Conservation (phyloP, 352 stramenopile genomes). For the Pythium oligandrum region DNA sequence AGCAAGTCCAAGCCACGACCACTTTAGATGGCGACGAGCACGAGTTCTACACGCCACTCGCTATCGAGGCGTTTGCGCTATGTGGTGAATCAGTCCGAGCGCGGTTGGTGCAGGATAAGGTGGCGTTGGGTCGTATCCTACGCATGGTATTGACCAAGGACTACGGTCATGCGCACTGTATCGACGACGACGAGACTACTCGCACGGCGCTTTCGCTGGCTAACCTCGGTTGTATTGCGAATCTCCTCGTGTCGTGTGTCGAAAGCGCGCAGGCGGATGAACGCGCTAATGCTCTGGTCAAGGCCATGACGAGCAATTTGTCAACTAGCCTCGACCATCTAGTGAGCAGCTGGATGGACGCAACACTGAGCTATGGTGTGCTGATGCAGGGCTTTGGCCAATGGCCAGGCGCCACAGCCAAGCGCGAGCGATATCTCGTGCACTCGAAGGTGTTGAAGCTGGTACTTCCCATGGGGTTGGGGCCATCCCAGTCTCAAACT, state of each 20-base stretch:
- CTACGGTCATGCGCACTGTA: constrained; percentile 57
- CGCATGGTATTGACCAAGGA: constrained; percentile 52
- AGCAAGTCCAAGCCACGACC: constrained; percentile 26
- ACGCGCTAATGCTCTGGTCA: constrained; percentile 38
- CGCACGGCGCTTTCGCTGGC: constrained; percentile 49
- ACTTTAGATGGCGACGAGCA: constrained; percentile 13
- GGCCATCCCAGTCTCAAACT: constrained; percentile 9
- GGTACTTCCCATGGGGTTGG: constrained; percentile 5
- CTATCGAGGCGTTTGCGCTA: constrained; percentile 66
- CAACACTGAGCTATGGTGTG: constrained; percentile 15
- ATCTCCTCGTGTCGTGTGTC: constrained; percentile 46
- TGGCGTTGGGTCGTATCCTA: constrained; percentile 59
- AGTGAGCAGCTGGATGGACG: constrained; percentile 17
- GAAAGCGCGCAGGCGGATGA: constrained; percentile 19
- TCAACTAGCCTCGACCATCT: constrained; percentile 9
- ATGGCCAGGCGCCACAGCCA: constrained; percentile 9
- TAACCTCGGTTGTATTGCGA: constrained; percentile 56
- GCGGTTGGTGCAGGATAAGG: constrained; percentile 67
- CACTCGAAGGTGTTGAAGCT: constrained; percentile 18
- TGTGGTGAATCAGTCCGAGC: constrained; percentile 43
- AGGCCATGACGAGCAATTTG: constrained; percentile 50
- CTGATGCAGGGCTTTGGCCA: constrained; percentile 17
- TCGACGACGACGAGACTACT: constrained; percentile 51
- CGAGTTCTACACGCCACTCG: constrained; percentile 61
- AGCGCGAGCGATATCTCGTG: constrained; percentile 14